These are phyloP conservation scores for Lichtheimia ramosa DNA, from an alignment of 371 early-diverging fungal genomes.

Conservation along the genomic window DNA sequence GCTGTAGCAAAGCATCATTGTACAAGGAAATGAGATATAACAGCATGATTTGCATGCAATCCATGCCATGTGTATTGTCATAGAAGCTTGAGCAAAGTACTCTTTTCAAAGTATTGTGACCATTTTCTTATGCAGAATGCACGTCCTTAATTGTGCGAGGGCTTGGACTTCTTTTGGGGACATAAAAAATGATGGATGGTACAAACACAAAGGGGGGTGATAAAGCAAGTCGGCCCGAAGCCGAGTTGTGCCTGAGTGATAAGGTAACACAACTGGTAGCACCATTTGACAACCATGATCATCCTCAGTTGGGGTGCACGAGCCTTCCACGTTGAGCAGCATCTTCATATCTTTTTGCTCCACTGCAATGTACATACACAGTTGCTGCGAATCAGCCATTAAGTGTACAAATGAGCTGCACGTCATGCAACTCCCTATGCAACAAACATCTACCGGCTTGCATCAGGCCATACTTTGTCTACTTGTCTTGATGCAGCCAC, in stretches of 20 bases:
- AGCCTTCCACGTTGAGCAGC: background rate
- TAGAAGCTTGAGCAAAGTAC: background rate
- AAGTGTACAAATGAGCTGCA: too few species aligned
- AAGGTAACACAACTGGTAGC: background rate
- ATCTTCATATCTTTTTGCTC: background rate
- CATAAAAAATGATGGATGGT: background rate
- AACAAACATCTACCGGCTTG: background rate
- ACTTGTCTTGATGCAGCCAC: background rate
- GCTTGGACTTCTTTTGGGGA: background rate
- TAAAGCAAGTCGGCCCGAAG: background rate
- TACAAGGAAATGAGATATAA: too few species aligned
- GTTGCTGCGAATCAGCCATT: too few species aligned
- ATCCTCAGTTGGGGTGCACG: constrained; percentile 1
- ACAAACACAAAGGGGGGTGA: background rate
- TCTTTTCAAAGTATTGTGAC: background rate
- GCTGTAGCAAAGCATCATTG: too few species aligned
- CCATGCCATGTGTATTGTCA: background rate
- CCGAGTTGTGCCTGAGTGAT: background rate
- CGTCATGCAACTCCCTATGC: background rate
- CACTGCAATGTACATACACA: background rate
- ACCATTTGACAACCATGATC: constrained; percentile 2
- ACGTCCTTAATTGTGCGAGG: too few species aligned
- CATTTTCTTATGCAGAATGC: too few species aligned
- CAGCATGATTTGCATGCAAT: background rate
- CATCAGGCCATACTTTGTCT: background rate